phyloP scores from a whole-genome alignment of 768 basidiomycete species.

The Myochromella boudieri region DNA sequence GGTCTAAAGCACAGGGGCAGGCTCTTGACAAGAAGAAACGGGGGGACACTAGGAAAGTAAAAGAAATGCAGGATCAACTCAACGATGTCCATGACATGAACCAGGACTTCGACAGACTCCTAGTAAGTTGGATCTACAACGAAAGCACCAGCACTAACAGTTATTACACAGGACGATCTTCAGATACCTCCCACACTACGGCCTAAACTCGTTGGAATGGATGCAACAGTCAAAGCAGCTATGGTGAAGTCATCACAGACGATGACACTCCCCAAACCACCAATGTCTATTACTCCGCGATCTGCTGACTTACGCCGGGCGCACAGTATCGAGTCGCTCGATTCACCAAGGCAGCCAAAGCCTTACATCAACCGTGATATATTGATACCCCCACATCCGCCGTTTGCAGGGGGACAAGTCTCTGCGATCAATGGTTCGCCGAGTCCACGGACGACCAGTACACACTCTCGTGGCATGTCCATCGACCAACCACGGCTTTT shows the following conservation, averaged over 20 bases:
- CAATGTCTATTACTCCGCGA: slow-evolving; percentile 31
- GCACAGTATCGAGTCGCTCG: slow-evolving; percentile 72
- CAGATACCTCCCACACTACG: slow-evolving; percentile 81
- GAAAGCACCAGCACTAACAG: slow-evolving; percentile 5
- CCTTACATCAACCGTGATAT: slow-evolving; percentile 37
- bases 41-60: slow-evolving; percentile 23
- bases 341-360: slow-evolving; percentile 49
- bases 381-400: slow-evolving; percentile 37
- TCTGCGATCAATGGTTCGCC: slow-evolving; percentile 34
- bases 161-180: slow-evolving; percentile 68
- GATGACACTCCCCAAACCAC: slow-evolving; percentile 45
- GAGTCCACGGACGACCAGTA: slow-evolving; percentile 39
- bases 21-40: slow-evolving; percentile 40
- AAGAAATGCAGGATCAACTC: slow-evolving; percentile 8
- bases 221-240: slow-evolving; percentile 82
- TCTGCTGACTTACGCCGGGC: slow-evolving; percentile 54
- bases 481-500: slow-evolving; percentile 53
- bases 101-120: slow-evolving; percentile 76
- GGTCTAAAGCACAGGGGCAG: slow-evolving; percentile 33
- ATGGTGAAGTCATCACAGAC: slow-evolving; percentile 87
- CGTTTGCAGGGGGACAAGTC: slow-evolving; percentile 32
- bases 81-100: slow-evolving; percentile 44
- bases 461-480: slow-evolving; percentile 61
- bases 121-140: slow-evolving; percentile 49
- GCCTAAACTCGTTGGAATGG: slow-evolving; percentile 79